Evolutionary conservation across 331 rosid species (phyloP).

Genomic region (Pyrus hybrid): DNA sequence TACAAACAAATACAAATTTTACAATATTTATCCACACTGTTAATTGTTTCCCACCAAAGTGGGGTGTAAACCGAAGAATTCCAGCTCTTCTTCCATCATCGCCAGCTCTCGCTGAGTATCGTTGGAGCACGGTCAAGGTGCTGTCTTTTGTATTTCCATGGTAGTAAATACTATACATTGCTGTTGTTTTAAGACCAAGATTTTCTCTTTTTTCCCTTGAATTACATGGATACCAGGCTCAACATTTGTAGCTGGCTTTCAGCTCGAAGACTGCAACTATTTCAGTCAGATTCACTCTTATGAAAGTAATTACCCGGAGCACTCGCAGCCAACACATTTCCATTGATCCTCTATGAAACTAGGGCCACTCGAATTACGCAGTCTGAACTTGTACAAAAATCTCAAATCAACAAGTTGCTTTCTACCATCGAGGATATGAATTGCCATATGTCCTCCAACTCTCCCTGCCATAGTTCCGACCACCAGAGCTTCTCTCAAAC

Average conservation of each 20-base stretch:
- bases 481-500: conserved; percentile 34
- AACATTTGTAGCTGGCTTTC: background rate
- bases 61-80: background rate
- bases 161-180: background rate
- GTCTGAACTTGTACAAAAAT: background rate
- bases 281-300: background rate
- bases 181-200: background rate
- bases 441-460: conserved; percentile 60
- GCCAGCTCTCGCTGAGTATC: background rate
- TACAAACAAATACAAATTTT: background rate
- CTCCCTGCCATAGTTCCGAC: conserved; percentile 32
- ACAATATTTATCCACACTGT: background rate
- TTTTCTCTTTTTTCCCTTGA: background rate
- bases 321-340: background rate
- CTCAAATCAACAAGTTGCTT: background rate
- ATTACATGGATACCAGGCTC: background rate
- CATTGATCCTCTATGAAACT: background rate
- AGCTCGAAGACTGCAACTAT: background rate
- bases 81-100: background rate
- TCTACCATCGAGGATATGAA: conserved; percentile 52
- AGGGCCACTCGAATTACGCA: background rate
- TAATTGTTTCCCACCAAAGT: background rate
- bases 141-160: background rate
- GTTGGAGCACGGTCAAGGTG: background rate
- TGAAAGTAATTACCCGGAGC: background rate